Evolutionary conservation across 148 eudicot genomes (phyloP), one percentile per base, ranked within the genome.

Genomic region (Vaccinium macrocarpon): DNA sequence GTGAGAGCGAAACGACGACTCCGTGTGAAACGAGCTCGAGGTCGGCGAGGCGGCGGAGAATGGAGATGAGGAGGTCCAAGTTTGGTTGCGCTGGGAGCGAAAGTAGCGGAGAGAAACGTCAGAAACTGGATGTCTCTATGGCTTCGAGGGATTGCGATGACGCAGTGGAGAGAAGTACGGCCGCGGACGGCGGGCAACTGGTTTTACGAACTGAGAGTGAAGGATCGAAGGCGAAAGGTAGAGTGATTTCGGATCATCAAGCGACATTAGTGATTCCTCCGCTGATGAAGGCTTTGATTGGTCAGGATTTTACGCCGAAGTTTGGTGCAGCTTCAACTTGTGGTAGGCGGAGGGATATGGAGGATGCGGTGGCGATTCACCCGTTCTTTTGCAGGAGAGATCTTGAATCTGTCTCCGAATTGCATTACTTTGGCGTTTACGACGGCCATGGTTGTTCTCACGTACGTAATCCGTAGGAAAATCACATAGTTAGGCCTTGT

Each of bases 381-480:
- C 95, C 96, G 12, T 93, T 90, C 32, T 89, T 93, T 78, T 76
- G 85, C 51, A 64, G 64, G 9, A 12, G 82, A 0, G 88, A 77
- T 2, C 15, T 73, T 13, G 88, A 49, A 21, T n/a, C 18, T 23
- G 70, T 35, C 0, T 10, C 85, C 0, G 87, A 83, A 1, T 84
- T 87, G 29, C 96, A 94, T 86, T 94, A 90, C 83, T 94, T 88
- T 78, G 98, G 89, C 53, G 96, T 94, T 70, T 94, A 93, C 80
- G 98, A 94, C 74, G 98, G 98, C 62, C 98, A 94, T 56, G 96
- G 98, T 3, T 94, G 98, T 85, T 94, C 98, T 87, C 98, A 94
- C 76, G 98, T 92, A 88, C 1, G 89, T 84, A 53, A 15, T 52
- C 15, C 70, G 7, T 13, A 1, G 19, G 10, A 46, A 46, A 71